Conservation (phyloP, 331 rosid genomes). For the Telfairia occidentalis region DNA sequence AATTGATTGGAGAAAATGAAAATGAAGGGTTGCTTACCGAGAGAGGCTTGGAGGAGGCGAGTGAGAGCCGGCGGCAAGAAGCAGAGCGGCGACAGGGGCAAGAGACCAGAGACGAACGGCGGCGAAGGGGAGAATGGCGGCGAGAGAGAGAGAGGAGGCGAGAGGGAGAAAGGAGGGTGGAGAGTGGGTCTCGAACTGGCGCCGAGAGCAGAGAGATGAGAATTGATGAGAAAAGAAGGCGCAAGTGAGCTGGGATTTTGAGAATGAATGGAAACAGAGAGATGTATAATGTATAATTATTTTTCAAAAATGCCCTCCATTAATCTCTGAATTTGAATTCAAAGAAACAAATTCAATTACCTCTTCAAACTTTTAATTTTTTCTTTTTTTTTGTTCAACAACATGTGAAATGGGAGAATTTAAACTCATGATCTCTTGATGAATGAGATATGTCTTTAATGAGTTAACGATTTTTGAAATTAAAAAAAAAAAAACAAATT, state of each 20-base stretch:
- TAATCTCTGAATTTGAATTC: too few species aligned
- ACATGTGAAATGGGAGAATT: too few species aligned
- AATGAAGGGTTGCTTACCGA: too few species aligned
- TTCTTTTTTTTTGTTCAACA: too few species aligned
- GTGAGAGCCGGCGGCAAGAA: background rate
- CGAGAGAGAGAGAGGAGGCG: background rate
- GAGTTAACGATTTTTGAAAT: too few species aligned
- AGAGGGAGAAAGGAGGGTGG: background rate
- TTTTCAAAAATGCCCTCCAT: background rate
- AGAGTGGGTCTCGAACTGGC: background rate
- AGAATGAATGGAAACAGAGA: background rate
- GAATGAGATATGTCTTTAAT: too few species aligned
- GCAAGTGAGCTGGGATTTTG: background rate
- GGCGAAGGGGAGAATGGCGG: background rate
- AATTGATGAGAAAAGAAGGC: background rate
- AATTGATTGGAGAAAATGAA: too few species aligned
- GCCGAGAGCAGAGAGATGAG: background rate
- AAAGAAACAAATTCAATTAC: too few species aligned
- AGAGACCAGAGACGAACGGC: background rate
- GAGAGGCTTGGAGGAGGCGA: too few species aligned
- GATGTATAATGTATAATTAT: background rate
- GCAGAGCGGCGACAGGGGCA: background rate
- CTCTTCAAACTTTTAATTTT: too few species aligned
- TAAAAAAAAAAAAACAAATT: too few species aligned
- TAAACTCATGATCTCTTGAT: too few species aligned